phyloP scores from a whole-genome alignment of 2,329 filamentous ascomycete species.

The Sclerotinia minor region DNA sequence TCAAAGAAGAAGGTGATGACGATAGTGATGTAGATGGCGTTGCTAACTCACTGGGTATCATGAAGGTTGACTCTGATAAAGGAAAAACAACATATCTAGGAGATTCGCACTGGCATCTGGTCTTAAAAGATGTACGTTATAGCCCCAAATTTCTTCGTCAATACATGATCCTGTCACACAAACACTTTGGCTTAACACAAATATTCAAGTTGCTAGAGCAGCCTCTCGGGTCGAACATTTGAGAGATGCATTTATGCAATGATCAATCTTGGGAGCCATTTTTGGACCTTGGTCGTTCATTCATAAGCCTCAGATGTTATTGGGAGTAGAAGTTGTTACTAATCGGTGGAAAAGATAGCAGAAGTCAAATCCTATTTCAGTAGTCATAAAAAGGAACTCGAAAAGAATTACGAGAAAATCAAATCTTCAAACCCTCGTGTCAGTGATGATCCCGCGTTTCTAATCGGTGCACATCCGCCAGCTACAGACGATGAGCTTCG shows the following conservation, averaged over 20 bases:
- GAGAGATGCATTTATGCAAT: neutral
- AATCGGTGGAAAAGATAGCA: slow-evolving; percentile 58
- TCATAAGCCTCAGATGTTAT: neutral
- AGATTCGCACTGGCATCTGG: slow-evolving; percentile 79
- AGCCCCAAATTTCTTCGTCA: neutral
- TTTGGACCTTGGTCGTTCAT: neutral
- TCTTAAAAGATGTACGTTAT: slow-evolving; percentile 64
- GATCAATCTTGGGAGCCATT: neutral
- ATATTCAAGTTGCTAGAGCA: slow-evolving; percentile 6
- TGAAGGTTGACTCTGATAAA: slow-evolving; percentile 77
- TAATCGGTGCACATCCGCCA: slow-evolving; percentile 71
- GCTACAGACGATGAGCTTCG: slow-evolving; percentile 76
- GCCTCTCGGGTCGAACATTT: neutral
- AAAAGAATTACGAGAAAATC: slow-evolving; percentile 76
- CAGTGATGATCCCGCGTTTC: slow-evolving; percentile 69
- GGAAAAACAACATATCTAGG: slow-evolving; percentile 77
- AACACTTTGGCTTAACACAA: neutral
- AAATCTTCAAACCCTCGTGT: slow-evolving; percentile 65
- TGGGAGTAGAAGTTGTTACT: neutral
- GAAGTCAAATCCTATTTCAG: slow-evolving; percentile 92
- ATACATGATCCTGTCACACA: neutral
- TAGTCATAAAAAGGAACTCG: slow-evolving; percentile 83
- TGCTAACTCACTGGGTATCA: slow-evolving; percentile 73
- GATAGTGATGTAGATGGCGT: slow-evolving; percentile 64
- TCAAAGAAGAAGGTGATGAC: slow-evolving; percentile 57